Evolutionary conservation across 116 monocot genomes (phyloP).

Genomic region (Cymodocea nodosa): DNA sequence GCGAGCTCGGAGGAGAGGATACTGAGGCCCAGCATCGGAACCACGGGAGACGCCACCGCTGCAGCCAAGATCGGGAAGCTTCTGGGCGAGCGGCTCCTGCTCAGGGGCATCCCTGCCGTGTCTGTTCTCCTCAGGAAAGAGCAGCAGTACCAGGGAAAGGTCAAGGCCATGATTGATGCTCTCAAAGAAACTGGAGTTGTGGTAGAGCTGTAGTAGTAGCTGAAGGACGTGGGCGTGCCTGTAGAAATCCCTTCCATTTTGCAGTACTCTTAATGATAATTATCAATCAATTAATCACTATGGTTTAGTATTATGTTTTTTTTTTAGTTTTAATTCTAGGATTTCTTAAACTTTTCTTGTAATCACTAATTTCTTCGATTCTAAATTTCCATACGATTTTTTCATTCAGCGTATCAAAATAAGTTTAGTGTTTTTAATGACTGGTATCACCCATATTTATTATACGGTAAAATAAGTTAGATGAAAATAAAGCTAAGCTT

Average conservation of each 20-base stretch:
- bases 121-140: slow-evolving; percentile 49
- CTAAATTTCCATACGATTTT: no score
- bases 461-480: no score
- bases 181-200: slow-evolving; percentile 60
- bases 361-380: no score
- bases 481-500: no score
- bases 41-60: slow-evolving; percentile 52
- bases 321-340: no score
- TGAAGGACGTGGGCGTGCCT: neutral
- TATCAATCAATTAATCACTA: neutral
- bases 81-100: slow-evolving; percentile 62
- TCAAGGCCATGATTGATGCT: slow-evolving; percentile 60
- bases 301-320: no score
- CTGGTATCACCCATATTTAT: no score
- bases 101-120: slow-evolving; percentile 60
- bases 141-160: slow-evolving; percentile 67
- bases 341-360: no score
- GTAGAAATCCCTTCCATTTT: neutral
- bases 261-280: neutral
- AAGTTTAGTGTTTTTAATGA: no score
- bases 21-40: slow-evolving; percentile 46
- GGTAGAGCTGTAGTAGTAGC: neutral
- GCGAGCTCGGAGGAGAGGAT: slow-evolving; percentile 87
- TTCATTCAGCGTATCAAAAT: no score
- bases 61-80: slow-evolving; percentile 84